Conservation (phyloP, 2,329 filamentous ascomycete genomes). For the Apiospora marii region DNA sequence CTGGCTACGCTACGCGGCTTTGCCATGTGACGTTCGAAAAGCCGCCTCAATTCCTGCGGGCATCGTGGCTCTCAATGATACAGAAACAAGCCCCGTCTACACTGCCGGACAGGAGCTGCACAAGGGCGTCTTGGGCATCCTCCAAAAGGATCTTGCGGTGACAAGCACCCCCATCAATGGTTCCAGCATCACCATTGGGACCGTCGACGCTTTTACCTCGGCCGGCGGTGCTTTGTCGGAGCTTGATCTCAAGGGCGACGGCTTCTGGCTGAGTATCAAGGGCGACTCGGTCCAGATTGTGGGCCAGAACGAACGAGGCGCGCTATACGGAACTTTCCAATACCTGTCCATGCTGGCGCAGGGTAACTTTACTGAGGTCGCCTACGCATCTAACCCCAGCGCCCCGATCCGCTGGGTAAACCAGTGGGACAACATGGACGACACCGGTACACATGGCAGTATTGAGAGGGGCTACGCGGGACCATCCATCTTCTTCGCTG, state of each 20-base stretch:
- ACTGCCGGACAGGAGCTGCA: conserved; percentile 67
- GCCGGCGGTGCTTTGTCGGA: conserved; percentile 43
- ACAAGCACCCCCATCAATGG: conserved; percentile 29
- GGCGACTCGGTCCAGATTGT: conserved; percentile 62
- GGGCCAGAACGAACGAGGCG: conserved; percentile 71
- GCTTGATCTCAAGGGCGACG: conserved; percentile 57
- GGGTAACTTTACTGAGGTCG: conserved; percentile 53
- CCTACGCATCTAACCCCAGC: conserved; percentile 59
- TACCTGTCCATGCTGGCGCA: conserved; percentile 67
- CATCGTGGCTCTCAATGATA: conserved; percentile 63
- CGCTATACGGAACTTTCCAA: conserved; percentile 74
- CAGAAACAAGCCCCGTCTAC: conserved; percentile 62
- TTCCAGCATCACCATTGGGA: conserved; percentile 57
- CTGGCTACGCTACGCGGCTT: conserved; percentile 61
- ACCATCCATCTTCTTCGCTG: conserved; percentile 71
- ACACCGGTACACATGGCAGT: conserved; percentile 48
- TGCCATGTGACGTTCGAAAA: conserved; percentile 49
- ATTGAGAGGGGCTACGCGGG: conserved; percentile 76
- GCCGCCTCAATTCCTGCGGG: conserved; percentile 52
- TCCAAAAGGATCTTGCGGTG: conserved; percentile 55
- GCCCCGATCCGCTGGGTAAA: conserved; percentile 71
- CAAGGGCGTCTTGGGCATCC: conserved; percentile 63
- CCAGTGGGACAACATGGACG: conserved; percentile 75
- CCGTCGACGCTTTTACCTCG: conserved; percentile 50
- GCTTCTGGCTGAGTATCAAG: conserved; percentile 65